Conservation (phyloP, 2,329 filamentous ascomycete genomes). For the Aureobasidium zeae region DNA sequence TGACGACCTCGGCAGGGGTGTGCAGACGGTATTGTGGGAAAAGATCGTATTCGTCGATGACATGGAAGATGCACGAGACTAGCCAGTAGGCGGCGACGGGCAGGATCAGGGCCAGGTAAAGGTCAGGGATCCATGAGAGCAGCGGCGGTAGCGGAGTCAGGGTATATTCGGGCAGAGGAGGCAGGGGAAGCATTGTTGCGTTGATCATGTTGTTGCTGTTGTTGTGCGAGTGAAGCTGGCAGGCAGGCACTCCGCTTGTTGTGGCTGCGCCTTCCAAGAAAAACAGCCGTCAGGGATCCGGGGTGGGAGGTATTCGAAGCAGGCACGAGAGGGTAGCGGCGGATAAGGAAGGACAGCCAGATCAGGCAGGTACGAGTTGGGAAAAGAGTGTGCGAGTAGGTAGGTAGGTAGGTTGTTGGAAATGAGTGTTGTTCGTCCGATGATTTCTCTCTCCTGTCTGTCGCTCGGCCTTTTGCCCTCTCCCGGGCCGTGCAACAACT, state of each 20-base stretch:
- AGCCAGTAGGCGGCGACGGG: conserved; percentile 84
- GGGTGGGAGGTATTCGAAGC: too few species aligned
- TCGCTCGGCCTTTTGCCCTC: neutral
- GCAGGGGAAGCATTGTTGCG: conserved; percentile 45
- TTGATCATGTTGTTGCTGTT: conserved; percentile 24
- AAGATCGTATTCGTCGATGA: conserved; percentile 74
- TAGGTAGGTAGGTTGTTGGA: neutral
- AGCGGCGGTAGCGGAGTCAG: conserved; percentile 61
- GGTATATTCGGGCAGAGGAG: conserved; percentile 76
- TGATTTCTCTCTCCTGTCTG: neutral
- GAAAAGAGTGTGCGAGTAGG: neutral
- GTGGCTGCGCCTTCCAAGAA: too few species aligned
- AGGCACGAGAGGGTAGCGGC: conserved; percentile 11
- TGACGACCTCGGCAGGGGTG: conserved; percentile 81
- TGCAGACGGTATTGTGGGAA: conserved; percentile 90
- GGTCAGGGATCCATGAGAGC: conserved; percentile 70
- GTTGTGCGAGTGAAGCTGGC: too few species aligned
- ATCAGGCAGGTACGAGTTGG: neutral
- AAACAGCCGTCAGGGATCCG: too few species aligned
- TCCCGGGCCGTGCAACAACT: too few species aligned
- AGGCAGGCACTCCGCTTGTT: too few species aligned
- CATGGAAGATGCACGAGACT: conserved; percentile 76
- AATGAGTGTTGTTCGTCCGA: too few species aligned
- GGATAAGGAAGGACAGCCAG: neutral
- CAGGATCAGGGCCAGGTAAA: conserved; percentile 63